Base-by-base conservation (phyloP, 2,329 filamentous ascomycete species). In the Colletotrichum karsti region DNA sequence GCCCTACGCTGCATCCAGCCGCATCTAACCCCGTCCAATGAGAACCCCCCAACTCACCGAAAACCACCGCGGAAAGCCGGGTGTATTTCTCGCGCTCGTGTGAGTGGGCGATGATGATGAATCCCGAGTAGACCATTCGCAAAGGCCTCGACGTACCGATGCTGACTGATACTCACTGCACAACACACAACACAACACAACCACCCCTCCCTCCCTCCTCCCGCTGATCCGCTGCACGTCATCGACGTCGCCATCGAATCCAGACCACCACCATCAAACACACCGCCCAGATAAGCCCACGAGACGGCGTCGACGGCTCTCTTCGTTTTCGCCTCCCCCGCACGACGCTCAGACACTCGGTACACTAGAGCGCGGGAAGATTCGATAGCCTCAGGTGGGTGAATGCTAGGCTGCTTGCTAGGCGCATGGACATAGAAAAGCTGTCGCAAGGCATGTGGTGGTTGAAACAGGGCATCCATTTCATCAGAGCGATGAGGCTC, bases 401-500 rank as follows among this genome's bases (percentile, higher is more conserved):
- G 46, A 26, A 15, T 8, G 7, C 28, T 50, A 30, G 50, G 18
- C 30, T 35, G 30, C 3, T 18, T 15, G 5, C n/a, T 8, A 9
- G 26, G 22, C 15, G 22, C 13, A 18, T 22, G 5, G 22, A 39
- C 15, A n/a, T 9, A 18, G 5, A 28, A 28, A 35, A 7, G 26
- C 7, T 12, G 22, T 15, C 7, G 3, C 46, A 4, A 20, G 22
- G 26, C 20, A n/a, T 39, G 10, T 48, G 41, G 26, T 37, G 9
- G 33, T 33, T 7, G 13, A 35, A n/a, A 3, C 15, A 18, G 33
- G 53, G 58, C 35, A 53, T n/a, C 24, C 33, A 39, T 54, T 42
- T 65, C 44, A 50, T 68, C 56, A 48, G 65, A 65, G 53, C 65
- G 22, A 46, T 54, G 65, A 59, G 53, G 65, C 65, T 65, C 65